Evolutionary conservation across 2,329 filamentous ascomycete genomes (phyloP), one percentile per base, ranked within the genome.

Genomic region (Dactylellina parvicollis): DNA sequence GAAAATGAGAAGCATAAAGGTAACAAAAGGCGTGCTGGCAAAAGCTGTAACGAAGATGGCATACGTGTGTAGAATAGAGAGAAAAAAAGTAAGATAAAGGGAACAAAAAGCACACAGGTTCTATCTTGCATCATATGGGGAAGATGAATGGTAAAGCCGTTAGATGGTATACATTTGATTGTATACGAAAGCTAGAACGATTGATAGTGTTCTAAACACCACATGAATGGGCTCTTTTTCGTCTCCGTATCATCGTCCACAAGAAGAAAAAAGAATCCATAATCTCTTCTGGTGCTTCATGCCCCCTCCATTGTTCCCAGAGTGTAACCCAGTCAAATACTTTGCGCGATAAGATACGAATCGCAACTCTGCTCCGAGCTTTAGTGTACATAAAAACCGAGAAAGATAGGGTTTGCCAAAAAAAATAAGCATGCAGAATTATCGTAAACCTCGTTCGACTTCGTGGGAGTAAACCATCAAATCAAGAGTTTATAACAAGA

Each of bases 401-500:
- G 44, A 50, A 49, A 61, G 50, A 54, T 20, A 52, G 36, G 22
- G 47, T 59, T 26, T 59, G 59, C 52, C 28, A 52, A 55, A 49
- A 26, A 40, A 64, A 72, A 57, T 64, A 34, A 65, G 44, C 30
- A 65, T 65, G 67, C 59, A 59, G 50, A 55, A 70, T 71, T 57
- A 59, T 57, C 57, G 28, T 52, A 59, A 72, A 64, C 50, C 54
- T 69, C 55, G 36, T 69, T 60, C 36, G 24, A 47, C 36, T 69
- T 69, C 55, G 54, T 60, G 22, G 22, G 44, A 22, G 26, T 30
- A 26, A 12, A 38, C 47, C 32, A n/a, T 4, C 10, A 26, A 61
- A 50, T n/a, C 52, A 54, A 44, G 24, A 16, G 50, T 54, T 83
- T 83, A 93, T 80, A 92, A 86, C 80, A 93, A 82, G 76, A 87